These are phyloP conservation scores for Aspergillus phoenicis DNA, from an alignment of 2,329 filamentous ascomycete species.

Conservation along the genomic window DNA sequence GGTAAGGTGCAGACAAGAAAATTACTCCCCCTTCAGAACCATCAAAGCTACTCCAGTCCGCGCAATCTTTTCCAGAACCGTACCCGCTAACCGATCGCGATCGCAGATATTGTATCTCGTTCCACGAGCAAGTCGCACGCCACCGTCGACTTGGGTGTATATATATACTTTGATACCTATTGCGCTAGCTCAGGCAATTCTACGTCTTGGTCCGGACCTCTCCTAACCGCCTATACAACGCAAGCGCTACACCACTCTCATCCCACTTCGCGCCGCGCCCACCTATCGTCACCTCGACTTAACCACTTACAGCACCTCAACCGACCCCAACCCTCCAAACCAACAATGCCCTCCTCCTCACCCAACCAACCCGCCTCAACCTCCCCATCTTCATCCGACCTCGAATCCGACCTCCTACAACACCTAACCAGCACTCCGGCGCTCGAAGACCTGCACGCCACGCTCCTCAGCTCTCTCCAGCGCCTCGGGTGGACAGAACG, in stretches of 20 bases:
- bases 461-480: conserved; percentile 58
- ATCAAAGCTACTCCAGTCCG: background rate
- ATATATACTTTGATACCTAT: too few relatives aligned
- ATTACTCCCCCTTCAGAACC: too few relatives aligned
- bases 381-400: conserved; percentile 29
- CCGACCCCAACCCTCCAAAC: background rate
- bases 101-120: background rate
- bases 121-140: too few relatives aligned
- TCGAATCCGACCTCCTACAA: conserved; percentile 43
- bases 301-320: background rate
- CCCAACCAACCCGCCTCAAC: conserved; percentile 7
- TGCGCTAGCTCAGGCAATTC: background rate
- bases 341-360: conserved; percentile 17
- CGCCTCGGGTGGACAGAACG: conserved; percentile 61
- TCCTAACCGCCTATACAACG: background rate
- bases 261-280: background rate
- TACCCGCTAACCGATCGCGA: background rate
- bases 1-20: too few relatives aligned
- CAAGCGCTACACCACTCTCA: background rate
- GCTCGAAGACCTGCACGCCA: conserved; percentile 58
- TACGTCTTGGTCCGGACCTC: background rate
- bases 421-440: conserved; percentile 52
- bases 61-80: background rate
- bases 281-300: background rate
- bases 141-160: too few relatives aligned